Evolutionary conservation across 2,329 filamentous ascomycete genomes (phyloP), one percentile per base, ranked within the genome.

Genomic region (Diaporthe sp.): DNA sequence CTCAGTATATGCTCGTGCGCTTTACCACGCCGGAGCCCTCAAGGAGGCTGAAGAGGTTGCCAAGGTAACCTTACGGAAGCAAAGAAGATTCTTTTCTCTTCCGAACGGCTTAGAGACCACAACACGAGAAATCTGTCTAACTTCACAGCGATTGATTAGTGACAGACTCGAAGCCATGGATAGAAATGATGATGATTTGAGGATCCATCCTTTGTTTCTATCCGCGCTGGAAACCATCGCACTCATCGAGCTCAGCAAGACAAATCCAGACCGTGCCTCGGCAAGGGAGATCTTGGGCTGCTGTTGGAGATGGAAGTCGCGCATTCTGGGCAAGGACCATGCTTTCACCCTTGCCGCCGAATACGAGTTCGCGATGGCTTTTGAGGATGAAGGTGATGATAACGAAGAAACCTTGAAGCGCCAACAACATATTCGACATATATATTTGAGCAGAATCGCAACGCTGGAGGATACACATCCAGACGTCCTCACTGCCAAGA

Each of bases 1-100:
- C 55, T 8, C 31, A 9, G 37, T 4, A 8, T 58, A 58, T 20
- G 31, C 28, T 37, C 31, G 55, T 37, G 55, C 55, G 31, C 55
- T 58, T 22, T 22, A 58, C 31, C 55, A 58, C 20, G 31, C 55
- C 20, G 55, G 55, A 42, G 57, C 57, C 65, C 31, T 70, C 63
- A 44, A 58, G 42, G 49, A 39, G 49, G 8, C 47, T 68, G 39
- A 75, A 68, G 58, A 47, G 17, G 28, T 60, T 68, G 68, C 68
- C 37, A n/a, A 75, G 51, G 1, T 28, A 20, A 37, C 31, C 31
- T 58, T 58, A n/a, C 55, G 31, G n/a, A 58, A 20, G 31, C 15
- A 58, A 37, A 37, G 17, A 58, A 58, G 9, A 4, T 58, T 58
- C 31, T 58, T 58, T 12, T 58, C 55, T n/a, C 28, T 58, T 9